Base-by-base conservation (phyloP, 2,329 filamentous ascomycete genomes). In the Trichoderma polysporum region DNA sequence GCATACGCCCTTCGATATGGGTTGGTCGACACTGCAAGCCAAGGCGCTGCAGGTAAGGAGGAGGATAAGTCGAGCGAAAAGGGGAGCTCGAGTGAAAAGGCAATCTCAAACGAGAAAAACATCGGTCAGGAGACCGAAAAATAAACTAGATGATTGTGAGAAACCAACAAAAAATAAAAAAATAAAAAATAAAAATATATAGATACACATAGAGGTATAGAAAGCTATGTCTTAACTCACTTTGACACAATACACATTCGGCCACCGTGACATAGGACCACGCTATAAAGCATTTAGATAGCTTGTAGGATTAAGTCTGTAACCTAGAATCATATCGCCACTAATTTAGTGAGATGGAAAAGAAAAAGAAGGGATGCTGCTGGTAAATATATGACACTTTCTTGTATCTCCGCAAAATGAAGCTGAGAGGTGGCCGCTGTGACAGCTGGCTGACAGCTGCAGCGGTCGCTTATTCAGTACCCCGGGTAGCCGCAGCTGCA, bases 1-100 rank as follows among this genome's bases (percentile, higher is more conserved):
- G 75, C 79, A 60, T 83, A 86, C 68, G 78, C 73, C 12, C 37
- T 66, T 52, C 54, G 22, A n/a, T 66, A 60, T 19, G 63, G 63
- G 15, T 45, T 66, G 17, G 63, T 66, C 25, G 19, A 39, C 19
- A 19, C 29, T 15, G 37, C 41, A 19, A 66, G 63, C 33, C 27
- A 61, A 22, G 63, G 63, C 15, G 56, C 45, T 39, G 54, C 25
- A 9, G 63, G 56, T 22, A 60, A 39, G 15, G 50, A 58, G 22
- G 19, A 12, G 33, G 61, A 65, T 1, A 29, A 19, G 7, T 49
- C 35, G 12, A 62, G 59, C 22, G 59, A 62, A 29, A 62, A 53
- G 47, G 59, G 49, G 37, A 53, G 33, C 35, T 60, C 57, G 3
- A 60, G 57, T 29, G 57, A 60, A n/a, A 60, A 60, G 41, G 57